Evolutionary conservation across 306 rosid species (phyloP), one percentile per base, ranked within the genome.

Genomic region (Vicia faba): DNA sequence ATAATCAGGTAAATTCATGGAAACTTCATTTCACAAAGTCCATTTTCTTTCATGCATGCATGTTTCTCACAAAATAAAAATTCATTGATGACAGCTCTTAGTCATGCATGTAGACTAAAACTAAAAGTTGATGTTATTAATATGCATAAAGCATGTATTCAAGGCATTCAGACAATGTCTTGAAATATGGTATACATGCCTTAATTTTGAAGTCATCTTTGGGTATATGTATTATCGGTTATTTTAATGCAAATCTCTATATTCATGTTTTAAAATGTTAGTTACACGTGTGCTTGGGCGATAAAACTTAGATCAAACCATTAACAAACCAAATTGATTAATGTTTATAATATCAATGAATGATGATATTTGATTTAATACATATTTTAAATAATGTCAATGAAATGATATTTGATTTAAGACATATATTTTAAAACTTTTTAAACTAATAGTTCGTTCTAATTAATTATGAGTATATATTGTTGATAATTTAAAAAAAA

Each of bases 1-100:
- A 48, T 16, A 48, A 48, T 49, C 11, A 18, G 6, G 56, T 8
- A 8, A 49, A 9, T 49, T 49, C n/a, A 9, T 49, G 56, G 56
- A 49, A 49, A 19, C 28, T 49, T 16, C 56, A 8, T 18, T 49
- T 49, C 28, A 8, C 56, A 49, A 18, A 49, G 56, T 49, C 56
- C 56, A 18, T 3, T 18, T 76, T 75, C 56, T 63, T 70, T 46
- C 81, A 71, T 66, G 78, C 69, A 76, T 71, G 78, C 61, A 80
- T 71, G 64, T 61, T 60, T 33, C 63, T 51, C 78, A 23, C 12
- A 14, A 44, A 46, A 46, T 72, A 58, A 41, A 61, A 43, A 20
- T 20, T 20, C 23, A 61, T 16, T 56, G 19, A 68, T 76, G 70
- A 74, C 84, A 72, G 67, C 81, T 62, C 54, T 68, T 39, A 15